Evolutionary conservation across 257 asterid species (phyloP), one percentile per base, ranked within the genome.

Genomic region (Anisodus acutangulus): DNA sequence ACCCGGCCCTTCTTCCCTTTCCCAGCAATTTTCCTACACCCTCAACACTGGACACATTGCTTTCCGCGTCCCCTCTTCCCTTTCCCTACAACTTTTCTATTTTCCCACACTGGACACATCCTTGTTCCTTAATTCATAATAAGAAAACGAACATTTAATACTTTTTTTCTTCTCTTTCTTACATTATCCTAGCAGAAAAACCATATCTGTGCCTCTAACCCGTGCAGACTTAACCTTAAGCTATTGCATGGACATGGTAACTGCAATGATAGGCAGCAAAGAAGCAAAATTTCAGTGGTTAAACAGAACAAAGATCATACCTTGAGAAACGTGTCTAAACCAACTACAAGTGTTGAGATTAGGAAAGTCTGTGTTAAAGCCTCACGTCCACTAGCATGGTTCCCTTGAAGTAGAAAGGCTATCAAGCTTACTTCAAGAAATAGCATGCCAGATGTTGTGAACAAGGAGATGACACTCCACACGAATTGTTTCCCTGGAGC

Each of bases 401-500:
- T 89, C 66, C 91, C 91, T 89, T 85, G 91, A 67, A 89, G 88
- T 53, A 89, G 63, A 70, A 89, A 89, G 62, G 91, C 90, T 85
- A 89, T 85, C 70, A 89, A 89, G 85, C 91, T 89, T 81, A 89
- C 91, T 87, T 89, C 91, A 79, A 89, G 91, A 87, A 89, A 89
- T 57, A 89, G 76, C 90, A 89, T 87, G 74, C 91, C 90, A 63
- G 90, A 85, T 47, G 86, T 85, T 45, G 91, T 87, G 78, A 87
- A 79, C 88, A 89, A 87, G 66, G 91, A 87, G 76, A 89, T 54
- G 31, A 87, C 64, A 80, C 84, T 89, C 91, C 90, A 89, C 15
- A 83, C 79, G 10, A 89, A 81, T 22, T 85, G 88, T 83, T 89
- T 89, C 49, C 85, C 91, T 45, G 87, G 49, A 16, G 86, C 63